These are phyloP conservation scores for Nicotiana otophora DNA, from an alignment of 257 asterid genomes.

Conservation along the genomic window DNA sequence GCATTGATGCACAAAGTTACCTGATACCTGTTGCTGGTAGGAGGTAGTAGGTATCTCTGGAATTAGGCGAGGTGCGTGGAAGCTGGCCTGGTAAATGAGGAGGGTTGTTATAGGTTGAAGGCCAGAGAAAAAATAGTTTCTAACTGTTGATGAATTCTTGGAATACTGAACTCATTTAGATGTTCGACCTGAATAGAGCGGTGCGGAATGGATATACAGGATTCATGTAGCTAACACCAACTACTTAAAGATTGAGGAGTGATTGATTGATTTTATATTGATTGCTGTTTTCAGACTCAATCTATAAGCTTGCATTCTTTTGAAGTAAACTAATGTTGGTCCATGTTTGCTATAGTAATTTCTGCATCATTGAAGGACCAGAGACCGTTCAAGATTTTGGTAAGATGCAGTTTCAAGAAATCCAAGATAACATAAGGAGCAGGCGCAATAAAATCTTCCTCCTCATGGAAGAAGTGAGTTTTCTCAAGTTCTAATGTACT, in stretches of 20 bases:
- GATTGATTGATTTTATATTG: background rate
- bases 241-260: background rate
- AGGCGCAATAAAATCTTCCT: constrained; percentile 85
- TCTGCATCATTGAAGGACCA: constrained; percentile 97
- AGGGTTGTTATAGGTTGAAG: background rate
- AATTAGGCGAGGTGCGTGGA: no score
- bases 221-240: background rate
- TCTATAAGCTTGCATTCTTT: background rate
- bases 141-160: background rate
- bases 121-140: background rate
- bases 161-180: background rate
- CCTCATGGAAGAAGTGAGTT: constrained; percentile 88
- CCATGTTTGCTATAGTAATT: constrained; percentile 41
- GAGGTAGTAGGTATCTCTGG: no score
- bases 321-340: background rate
- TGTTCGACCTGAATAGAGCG: background rate
- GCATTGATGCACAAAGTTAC: no score
- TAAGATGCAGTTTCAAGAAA: constrained; percentile 88
- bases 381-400: constrained; percentile 90
- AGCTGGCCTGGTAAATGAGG: no score
- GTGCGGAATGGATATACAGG: background rate
- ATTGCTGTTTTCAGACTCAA: background rate
- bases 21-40: no score
- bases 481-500: constrained; percentile 6
- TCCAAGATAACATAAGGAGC: constrained; percentile 72